A percentile compares a stretch with the other conserved stretches of the same genome.
phyloP scores from a whole-genome alignment of 2,329 filamentous ascomycete genomes.

The Aspergillus floridensis region DNA sequence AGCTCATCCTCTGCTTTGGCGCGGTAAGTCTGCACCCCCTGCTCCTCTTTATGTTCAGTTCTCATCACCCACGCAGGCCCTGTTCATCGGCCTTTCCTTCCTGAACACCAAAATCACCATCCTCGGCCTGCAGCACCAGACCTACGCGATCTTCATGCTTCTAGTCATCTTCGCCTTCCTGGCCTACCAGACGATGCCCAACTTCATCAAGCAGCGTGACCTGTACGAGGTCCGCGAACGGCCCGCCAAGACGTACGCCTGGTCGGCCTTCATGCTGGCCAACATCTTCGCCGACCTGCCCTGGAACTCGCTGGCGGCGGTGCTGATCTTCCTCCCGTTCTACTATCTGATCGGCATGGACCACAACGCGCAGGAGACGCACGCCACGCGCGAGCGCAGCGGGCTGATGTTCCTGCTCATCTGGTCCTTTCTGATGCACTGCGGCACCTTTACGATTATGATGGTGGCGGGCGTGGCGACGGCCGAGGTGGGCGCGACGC shows the following conservation, averaged over 20 bases:
- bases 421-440: conserved; percentile 52
- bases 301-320: conserved; percentile 56
- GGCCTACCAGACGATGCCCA: conserved; percentile 53
- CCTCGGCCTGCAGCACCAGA: conserved; percentile 81
- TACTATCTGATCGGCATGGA: conserved; percentile 59
- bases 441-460: conserved; percentile 4
- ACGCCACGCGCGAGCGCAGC: conserved; percentile 49
- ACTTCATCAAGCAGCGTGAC: conserved; percentile 54
- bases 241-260: conserved; percentile 67
- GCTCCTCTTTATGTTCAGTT: no score
- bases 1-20: conserved; percentile 59
- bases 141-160: conserved; percentile 82
- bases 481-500: conserved; percentile 3
- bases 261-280: conserved; percentile 66
- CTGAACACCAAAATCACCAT: conserved; percentile 69
- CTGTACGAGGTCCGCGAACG: conserved; percentile 59
- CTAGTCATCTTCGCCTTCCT: conserved; percentile 67
- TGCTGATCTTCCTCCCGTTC: conserved; percentile 58
- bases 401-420: conserved; percentile 62
- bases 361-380: conserved; percentile 30
- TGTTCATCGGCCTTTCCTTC: conserved; percentile 82
- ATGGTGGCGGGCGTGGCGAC: conserved; percentile 4
- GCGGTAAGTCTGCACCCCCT: background rate
- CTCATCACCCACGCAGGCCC: conserved; percentile 30
- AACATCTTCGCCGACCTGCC: conserved; percentile 69